Conservation (phyloP, 306 rosid species). For the Psophocarpus tetragonolobus region DNA sequence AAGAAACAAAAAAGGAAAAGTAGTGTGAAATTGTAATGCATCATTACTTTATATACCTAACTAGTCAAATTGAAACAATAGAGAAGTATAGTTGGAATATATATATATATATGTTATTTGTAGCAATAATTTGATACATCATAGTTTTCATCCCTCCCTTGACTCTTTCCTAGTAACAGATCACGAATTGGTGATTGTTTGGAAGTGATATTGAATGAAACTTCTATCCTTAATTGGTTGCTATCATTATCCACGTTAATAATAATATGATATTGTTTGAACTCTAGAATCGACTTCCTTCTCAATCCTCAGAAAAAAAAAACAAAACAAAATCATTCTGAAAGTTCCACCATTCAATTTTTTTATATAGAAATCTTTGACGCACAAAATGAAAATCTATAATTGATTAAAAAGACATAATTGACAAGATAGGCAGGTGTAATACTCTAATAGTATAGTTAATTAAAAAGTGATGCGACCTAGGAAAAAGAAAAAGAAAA, state of each 20-base stretch:
- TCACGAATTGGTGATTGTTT: not conserved
- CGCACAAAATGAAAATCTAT: not conserved
- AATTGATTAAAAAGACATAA: too few relatives aligned
- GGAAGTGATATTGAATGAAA: not conserved
- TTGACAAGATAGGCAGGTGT: not conserved
- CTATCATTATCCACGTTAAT: not conserved
- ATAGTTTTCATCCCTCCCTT: not conserved
- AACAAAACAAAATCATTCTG: not conserved
- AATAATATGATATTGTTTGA: not conserved
- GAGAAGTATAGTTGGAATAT: not conserved
- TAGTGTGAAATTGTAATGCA: not conserved
- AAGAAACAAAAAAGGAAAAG: conserved; percentile 15
- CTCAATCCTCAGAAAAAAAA: not conserved
- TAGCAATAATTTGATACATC: not conserved
- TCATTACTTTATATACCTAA: not conserved
- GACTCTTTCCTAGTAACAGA: not conserved
- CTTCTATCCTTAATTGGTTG: not conserved
- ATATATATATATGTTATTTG: not conserved
- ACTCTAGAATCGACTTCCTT: not conserved
- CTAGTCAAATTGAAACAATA: not conserved
- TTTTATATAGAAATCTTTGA: not conserved
- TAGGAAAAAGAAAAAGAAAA: conserved; percentile 24
- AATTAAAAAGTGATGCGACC: conserved; percentile 25
- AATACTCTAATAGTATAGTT: too few relatives aligned
- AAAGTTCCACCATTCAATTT: not conserved